Evolutionary conservation across 768 basidiomycete species (phyloP).

Genomic region (Tubosaeta sp.): DNA sequence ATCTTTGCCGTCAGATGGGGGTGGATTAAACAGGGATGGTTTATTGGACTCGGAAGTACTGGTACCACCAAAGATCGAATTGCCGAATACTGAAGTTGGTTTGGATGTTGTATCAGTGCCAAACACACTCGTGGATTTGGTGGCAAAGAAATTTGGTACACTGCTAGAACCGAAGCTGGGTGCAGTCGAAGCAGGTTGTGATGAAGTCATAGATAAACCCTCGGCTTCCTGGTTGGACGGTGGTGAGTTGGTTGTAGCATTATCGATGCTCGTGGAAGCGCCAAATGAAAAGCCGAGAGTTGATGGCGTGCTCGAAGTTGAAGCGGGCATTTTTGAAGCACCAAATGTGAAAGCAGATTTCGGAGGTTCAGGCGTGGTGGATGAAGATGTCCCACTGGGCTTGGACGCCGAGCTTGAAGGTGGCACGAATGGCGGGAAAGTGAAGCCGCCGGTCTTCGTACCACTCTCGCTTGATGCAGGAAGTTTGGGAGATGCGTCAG

Average conservation of each 20-base stretch:
- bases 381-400: slow-evolving; percentile 13
- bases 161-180: slow-evolving; percentile 15
- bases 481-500: slow-evolving; percentile 9
- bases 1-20: slow-evolving; percentile 11
- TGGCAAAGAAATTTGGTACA: slow-evolving; percentile 22
- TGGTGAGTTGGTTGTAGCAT: slow-evolving; percentile 3
- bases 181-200: slow-evolving; percentile 9
- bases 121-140: slow-evolving; percentile 17
- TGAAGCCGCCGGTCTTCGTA: slow-evolving; percentile 19
- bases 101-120: slow-evolving; percentile 19
- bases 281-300: slow-evolving; percentile 19
- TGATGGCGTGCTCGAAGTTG: slow-evolving; percentile 6
- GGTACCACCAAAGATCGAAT: slow-evolving; percentile 23
- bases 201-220: background rate
- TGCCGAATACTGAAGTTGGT: slow-evolving; percentile 24
- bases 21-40: slow-evolving; percentile 7
- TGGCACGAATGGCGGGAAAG: slow-evolving; percentile 24
- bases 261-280: slow-evolving; percentile 6
- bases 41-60: slow-evolving; percentile 13
- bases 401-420: slow-evolving; percentile 18
- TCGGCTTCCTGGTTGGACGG: slow-evolving; percentile 11
- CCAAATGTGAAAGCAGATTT: slow-evolving; percentile 31
- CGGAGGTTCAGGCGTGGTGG: slow-evolving; percentile 18
- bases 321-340: slow-evolving; percentile 4
- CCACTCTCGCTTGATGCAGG: slow-evolving; percentile 17